Base-by-base conservation (phyloP, 192 early-diverging fungal species). In the Chytriomyces sp. region DNA sequence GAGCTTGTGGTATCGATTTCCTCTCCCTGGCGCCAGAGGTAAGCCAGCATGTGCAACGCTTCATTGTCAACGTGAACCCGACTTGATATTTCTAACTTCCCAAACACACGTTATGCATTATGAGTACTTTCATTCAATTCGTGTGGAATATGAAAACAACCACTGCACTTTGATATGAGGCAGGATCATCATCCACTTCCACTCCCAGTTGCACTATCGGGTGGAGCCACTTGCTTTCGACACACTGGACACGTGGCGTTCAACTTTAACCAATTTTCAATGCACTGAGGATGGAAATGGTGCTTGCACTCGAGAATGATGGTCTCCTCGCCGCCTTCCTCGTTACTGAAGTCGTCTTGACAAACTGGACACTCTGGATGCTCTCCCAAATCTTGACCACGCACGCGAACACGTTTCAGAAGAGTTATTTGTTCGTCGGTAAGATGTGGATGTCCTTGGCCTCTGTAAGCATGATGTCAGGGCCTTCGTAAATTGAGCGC, bases 191-290 rank as follows among this genome's bases (percentile, higher is more conserved):
- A n/a, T n/a, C n/a, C n/a, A n/a, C n/a, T n/a, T n/a, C n/a, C n/a
- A n/a, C 44, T 49, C 44, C 17, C 44, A 49, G 44, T 14, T 49
- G 17, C 44, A n/a, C 44, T 49, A 2, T 14, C 44, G 22, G 31
- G 33, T 10, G 26, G n/a, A 44, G 70, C 83, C 49, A 89, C 77
- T 4, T 77, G 63, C 32, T 84, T 79, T 56, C 89, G 77, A 66
- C 94, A 96, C 30, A 94, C 92, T 26, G 94, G 94, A 79, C 94
- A 96, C 7, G 94, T 93, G 28, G 68, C 95, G 68, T 96, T 97
- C 59, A 96, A 84, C 72, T 91, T 92, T 52, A 98, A 82, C 96
- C 96, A 98, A 39, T 90, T 89, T 53, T 91, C 89, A 58, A 96
- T 92, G 75, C 96, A 98, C 4, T 86, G 82, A 5, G 88, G 85